phyloP scores from a whole-genome alignment of 768 basidiomycete genomes.

The Suillus plorans region DNA sequence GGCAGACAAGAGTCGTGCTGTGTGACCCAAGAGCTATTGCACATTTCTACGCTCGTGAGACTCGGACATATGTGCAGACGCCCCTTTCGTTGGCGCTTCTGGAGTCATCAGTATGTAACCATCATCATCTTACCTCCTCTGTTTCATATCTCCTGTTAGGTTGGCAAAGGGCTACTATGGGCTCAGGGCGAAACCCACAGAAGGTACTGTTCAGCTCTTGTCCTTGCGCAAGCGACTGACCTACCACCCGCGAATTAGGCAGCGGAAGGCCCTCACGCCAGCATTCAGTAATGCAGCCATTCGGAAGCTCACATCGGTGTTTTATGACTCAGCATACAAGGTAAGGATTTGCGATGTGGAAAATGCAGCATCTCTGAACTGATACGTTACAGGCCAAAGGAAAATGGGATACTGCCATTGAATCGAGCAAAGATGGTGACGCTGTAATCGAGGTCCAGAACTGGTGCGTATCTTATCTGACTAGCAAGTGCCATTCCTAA shows the following conservation, averaged over 20 bases:
- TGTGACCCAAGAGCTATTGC: constrained; percentile 50
- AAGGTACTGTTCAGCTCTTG: background rate
- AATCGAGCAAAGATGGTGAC: constrained; percentile 17
- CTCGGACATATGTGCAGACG: constrained; percentile 40
- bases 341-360: constrained; percentile 20
- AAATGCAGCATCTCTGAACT: background rate
- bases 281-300: constrained; percentile 43
- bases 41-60: constrained; percentile 40
- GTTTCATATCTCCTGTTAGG: constrained; percentile 1
- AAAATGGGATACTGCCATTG: constrained; percentile 29
- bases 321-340: constrained; percentile 44
- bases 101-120: constrained; percentile 16
- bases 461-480: constrained; percentile 20
- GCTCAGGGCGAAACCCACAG: constrained; percentile 8
- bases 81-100: constrained; percentile 32
- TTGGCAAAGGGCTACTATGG: constrained; percentile 33
- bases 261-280: constrained; percentile 38
- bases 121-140: background rate
- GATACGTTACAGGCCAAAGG: constrained; percentile 24
- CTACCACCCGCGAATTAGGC: constrained; percentile 17
- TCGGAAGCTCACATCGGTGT: constrained; percentile 35
- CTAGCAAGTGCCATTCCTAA: background rate
- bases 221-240: background rate
- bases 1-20: constrained; percentile 14
- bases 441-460: constrained; percentile 38